Conservation (phyloP, 768 basidiomycete genomes). For the Lyophyllum atratum region DNA sequence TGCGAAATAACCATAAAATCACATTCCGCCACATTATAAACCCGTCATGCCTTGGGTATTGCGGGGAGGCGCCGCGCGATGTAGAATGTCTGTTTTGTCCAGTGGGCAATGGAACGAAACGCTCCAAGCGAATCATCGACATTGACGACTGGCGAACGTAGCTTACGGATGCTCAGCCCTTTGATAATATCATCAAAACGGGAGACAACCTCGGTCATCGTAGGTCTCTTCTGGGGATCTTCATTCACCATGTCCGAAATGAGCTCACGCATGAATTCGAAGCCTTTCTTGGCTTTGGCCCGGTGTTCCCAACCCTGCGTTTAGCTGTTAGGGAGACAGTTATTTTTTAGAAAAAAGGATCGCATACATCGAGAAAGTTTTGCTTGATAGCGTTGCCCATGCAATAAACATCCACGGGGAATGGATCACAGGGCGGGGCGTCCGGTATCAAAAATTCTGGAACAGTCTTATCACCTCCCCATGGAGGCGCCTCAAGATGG, state of each 20-base stretch:
- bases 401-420: constrained; percentile 11
- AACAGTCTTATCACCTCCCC: constrained; percentile 8
- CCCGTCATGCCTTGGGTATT: constrained; percentile 6
- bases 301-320: background rate
- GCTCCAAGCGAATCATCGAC: background rate
- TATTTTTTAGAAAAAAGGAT: background rate
- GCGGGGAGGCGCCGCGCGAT: background rate
- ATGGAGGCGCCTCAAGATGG: background rate
- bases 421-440: constrained; percentile 6
- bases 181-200: constrained; percentile 28
- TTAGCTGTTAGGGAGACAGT: background rate
- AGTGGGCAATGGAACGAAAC: constrained; percentile 3
- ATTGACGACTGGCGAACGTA: constrained; percentile 28
- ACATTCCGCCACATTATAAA: background rate
- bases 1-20: no score
- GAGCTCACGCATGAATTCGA: constrained; percentile 31
- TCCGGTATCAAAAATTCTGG: constrained; percentile 2
- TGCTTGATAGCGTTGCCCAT: background rate
- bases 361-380: constrained; percentile 2
- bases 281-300: constrained; percentile 14
- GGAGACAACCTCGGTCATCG: constrained; percentile 35
- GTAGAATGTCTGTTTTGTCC: constrained; percentile 4
- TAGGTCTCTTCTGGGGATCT: constrained; percentile 35
- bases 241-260: constrained; percentile 35
- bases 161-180: constrained; percentile 26